Conservation (phyloP, 1,139 yeast genomes). For the Blastobotrys indianensis region DNA sequence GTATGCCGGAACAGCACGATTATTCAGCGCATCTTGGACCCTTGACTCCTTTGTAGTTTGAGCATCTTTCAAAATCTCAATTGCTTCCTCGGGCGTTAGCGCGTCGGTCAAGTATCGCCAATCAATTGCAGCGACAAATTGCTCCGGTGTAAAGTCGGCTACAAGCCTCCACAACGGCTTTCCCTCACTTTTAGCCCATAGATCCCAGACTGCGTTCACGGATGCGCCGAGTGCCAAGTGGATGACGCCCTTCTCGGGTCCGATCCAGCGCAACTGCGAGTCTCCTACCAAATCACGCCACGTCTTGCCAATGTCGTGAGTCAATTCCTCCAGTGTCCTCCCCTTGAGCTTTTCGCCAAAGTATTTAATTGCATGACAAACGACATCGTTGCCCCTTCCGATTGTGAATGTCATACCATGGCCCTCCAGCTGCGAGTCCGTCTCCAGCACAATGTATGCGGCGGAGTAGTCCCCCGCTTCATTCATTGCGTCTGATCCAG, state of each 20-base stretch:
- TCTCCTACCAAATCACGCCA: conserved; percentile 38
- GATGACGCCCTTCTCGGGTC: conserved; percentile 39
- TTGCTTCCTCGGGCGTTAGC: conserved; percentile 38
- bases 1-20: conserved; percentile 40
- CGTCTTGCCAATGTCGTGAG: conserved; percentile 36
- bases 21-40: conserved; percentile 32
- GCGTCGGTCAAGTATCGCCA: conserved; percentile 40
- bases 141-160: conserved; percentile 40
- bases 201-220: conserved; percentile 38
- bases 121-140: conserved; percentile 40
- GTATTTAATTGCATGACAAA: conserved; percentile 31
- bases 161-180: conserved; percentile 39
- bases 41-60: conserved; percentile 33
- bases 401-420: conserved; percentile 35
- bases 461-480: conserved; percentile 36
- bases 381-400: conserved; percentile 34
- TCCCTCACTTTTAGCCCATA: conserved; percentile 36
- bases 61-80: conserved; percentile 30
- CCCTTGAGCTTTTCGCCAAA: conserved; percentile 31
- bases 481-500: conserved; percentile 38
- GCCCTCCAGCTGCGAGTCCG: conserved; percentile 27
- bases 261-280: conserved; percentile 39
- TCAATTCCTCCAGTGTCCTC: conserved; percentile 31
- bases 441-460: conserved; percentile 28
- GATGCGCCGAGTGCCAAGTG: conserved; percentile 35